Percentiles rank a stretch among this genome's conserved stretches.
phyloP scores from a whole-genome alignment of 2,329 filamentous ascomycete genomes.

The Paecilomyces sp. region DNA sequence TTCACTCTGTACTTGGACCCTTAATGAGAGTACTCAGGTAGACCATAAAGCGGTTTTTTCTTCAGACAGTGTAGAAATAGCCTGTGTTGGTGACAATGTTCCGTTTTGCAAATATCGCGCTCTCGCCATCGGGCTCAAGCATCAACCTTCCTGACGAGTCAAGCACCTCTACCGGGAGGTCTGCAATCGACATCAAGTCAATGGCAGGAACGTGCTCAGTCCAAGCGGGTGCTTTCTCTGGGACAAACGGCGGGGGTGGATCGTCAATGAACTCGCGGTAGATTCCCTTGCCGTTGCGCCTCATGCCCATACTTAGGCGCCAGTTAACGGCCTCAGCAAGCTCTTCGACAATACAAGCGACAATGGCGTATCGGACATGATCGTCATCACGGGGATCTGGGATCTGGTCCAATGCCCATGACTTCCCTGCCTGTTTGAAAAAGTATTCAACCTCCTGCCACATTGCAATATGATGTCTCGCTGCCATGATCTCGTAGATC shows the following conservation, averaged over 20 bases:
- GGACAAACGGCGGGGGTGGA: slow-evolving; percentile 9
- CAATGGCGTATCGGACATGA: slow-evolving; percentile 20
- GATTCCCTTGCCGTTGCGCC: slow-evolving; percentile 7
- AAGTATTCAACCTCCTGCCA: slow-evolving; percentile 19
- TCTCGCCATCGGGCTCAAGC: slow-evolving; percentile 10
- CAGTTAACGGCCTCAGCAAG: slow-evolving; percentile 20
- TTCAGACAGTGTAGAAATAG: slow-evolving; percentile 15
- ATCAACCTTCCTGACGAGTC: slow-evolving; percentile 6
- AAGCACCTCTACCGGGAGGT: slow-evolving; percentile 2
- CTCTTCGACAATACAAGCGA: slow-evolving; percentile 17
- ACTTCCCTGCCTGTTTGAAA: slow-evolving; percentile 13
- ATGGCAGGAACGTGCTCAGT: slow-evolving; percentile 10
- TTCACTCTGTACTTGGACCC: not conserved
- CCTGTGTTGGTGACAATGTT: slow-evolving; percentile 14
- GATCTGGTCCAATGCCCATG: slow-evolving; percentile 15
- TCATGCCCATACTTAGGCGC: slow-evolving; percentile 14
- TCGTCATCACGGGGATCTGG: slow-evolving; percentile 18
- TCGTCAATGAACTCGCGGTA: slow-evolving; percentile 9
- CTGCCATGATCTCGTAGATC: slow-evolving; percentile 16
- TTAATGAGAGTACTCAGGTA: not conserved
- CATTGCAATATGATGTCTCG: slow-evolving; percentile 11
- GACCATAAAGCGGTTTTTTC: not conserved
- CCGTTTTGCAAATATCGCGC: slow-evolving; percentile 7
- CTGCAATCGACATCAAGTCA: slow-evolving; percentile 1
- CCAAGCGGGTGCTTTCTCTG: slow-evolving; percentile 11